phyloP scores from a whole-genome alignment of 78 protist genomes.

The Capsaspora owczarzaki region DNA sequence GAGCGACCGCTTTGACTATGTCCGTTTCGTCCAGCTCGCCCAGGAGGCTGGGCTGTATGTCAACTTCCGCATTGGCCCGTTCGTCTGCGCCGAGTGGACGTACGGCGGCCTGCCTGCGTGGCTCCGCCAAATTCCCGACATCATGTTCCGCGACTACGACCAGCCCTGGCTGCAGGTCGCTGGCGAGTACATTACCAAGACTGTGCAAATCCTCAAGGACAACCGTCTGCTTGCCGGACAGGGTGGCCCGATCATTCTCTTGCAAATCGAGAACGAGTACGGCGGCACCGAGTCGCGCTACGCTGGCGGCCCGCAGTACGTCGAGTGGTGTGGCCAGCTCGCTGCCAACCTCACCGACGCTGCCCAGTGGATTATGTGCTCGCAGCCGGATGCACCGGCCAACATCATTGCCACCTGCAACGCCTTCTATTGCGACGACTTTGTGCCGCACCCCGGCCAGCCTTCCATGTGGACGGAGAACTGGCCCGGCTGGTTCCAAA shows the following conservation, averaged over 20 bases:
- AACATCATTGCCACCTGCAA: neutral
- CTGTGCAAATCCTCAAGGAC: neutral
- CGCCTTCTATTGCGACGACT: neutral
- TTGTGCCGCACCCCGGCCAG: too few relatives aligned
- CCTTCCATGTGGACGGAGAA: neutral
- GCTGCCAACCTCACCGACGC: neutral
- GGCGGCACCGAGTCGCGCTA: conserved; percentile 37
- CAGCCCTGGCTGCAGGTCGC: conserved; percentile 25
- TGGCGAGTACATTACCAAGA: neutral
- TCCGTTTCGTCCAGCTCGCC: neutral
- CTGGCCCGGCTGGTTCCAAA: neutral
- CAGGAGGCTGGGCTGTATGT: conserved; percentile 13
- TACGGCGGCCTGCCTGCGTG: conserved; percentile 57
- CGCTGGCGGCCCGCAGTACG: neutral
- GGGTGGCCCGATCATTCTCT: conserved; percentile 42
- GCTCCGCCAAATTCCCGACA: conserved; percentile 21
- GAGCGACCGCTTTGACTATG: conserved; percentile 6
- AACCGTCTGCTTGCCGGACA: conserved; percentile 8
- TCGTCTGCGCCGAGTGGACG: conserved; percentile 60
- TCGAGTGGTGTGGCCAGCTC: neutral
- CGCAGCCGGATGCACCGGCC: neutral
- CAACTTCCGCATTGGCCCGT: conserved; percentile 51
- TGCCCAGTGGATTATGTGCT: neutral
- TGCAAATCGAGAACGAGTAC: conserved; percentile 52
- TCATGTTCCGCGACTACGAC: conserved; percentile 19